Percentiles rank a stretch among this genome's conserved stretches.
Evolutionary conservation across 2,329 filamentous ascomycete genomes (phyloP).

Genomic region (Colletotrichum noveboracense): DNA sequence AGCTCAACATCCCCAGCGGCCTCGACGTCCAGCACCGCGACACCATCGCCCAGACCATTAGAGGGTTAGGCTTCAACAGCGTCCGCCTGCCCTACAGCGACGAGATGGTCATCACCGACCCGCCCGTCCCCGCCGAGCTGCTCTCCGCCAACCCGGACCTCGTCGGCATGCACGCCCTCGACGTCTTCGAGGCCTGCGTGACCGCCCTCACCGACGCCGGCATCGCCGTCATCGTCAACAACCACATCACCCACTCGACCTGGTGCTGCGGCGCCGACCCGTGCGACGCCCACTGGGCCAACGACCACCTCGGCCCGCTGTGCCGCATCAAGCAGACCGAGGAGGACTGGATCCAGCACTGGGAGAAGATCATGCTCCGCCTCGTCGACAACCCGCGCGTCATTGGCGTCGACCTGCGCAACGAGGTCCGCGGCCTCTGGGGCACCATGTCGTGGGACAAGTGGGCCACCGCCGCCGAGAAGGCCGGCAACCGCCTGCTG

Average conservation of each 20-base stretch:
- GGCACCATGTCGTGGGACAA: slow-evolving; percentile 70
- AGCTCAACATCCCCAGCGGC: slow-evolving; percentile 68
- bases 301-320: slow-evolving; percentile 64
- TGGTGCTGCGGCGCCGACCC: slow-evolving; percentile 75
- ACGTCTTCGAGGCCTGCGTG: slow-evolving; percentile 65
- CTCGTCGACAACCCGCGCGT: slow-evolving; percentile 65
- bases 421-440: slow-evolving; percentile 73
- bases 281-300: slow-evolving; percentile 71
- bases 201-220: slow-evolving; percentile 65
- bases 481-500: slow-evolving; percentile 65
- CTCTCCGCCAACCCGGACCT: slow-evolving; percentile 67
- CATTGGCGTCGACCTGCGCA: slow-evolving; percentile 70
- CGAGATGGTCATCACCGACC: slow-evolving; percentile 68
- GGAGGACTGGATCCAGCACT: slow-evolving; percentile 69
- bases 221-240: slow-evolving; percentile 70
- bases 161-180: slow-evolving; percentile 59
- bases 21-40: slow-evolving; percentile 67
- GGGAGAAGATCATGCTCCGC: slow-evolving; percentile 67
- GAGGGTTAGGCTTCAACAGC: slow-evolving; percentile 70
- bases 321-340: slow-evolving; percentile 69
- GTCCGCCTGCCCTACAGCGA: slow-evolving; percentile 73
- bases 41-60: slow-evolving; percentile 65
- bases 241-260: slow-evolving; percentile 72
- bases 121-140: slow-evolving; percentile 53
- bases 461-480: slow-evolving; percentile 70